Evolutionary conservation across 2,329 filamentous ascomycete genomes (phyloP), one percentile per base, ranked within the genome.

Genomic region (Phyllosticta ampelicida): DNA sequence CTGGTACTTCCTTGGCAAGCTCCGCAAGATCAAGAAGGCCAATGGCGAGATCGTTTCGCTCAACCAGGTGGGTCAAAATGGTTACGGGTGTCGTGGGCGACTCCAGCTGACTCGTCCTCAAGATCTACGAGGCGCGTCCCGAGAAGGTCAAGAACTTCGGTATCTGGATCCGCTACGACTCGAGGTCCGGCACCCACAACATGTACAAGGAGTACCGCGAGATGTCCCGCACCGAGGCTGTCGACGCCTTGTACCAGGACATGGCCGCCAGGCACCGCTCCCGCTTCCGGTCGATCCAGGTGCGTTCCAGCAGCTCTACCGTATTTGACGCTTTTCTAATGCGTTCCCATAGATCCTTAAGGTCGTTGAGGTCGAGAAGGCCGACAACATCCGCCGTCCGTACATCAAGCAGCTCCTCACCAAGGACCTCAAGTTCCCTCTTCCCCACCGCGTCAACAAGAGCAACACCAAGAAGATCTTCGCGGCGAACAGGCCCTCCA

Each of bases 151-250:
- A 99, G 90, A 99, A 96, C 89, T 97, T 99, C 77, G 94, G 94
- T 78, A 86, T 99, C 86, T 99, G 95, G 95, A 87, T 99, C 81
- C 91, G 95, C 77, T 99, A 99, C 83, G 92, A 99, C 82, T 99
- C 95, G 64, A 92, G 94, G 79, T 97, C 94, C 72, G 94, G 94
- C 72, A 99, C 94, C 73, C 94, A 99, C 90, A 99, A 99, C 88
- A 99, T 99, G 94, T 99, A 99, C 90, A 97, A 97, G 87, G 94
- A 99, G 87, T 97, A 96, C 88, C 89, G 94, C 77, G 94, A 97
- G 85, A 89, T 97, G 85, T 92, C 89, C 76, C 85, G 94, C 79
- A 89, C 87, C 73, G 92, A 94, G 69, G 94, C 94, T 67, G 92
- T 97, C 73, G 89, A 97, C 80, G 80, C 92, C 69, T 86, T 99